Evolutionary conservation across 176 grass and related monocot genomes (phyloP).

Genomic region (Cymbopogon citratus): DNA sequence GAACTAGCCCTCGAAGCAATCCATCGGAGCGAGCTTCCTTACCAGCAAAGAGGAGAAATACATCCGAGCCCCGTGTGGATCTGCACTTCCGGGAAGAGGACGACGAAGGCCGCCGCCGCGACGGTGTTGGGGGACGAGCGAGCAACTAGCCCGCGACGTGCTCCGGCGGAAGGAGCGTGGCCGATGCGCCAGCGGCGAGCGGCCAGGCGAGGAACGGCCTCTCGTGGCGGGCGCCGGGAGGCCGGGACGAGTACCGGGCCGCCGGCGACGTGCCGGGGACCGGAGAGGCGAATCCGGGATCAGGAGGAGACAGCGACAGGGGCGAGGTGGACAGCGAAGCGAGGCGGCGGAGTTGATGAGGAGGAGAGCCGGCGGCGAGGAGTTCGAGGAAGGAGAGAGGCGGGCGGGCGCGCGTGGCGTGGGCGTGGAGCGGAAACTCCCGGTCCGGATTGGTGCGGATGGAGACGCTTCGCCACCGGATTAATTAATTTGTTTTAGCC

Average conservation of each 20-base stretch:
- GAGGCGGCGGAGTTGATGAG: background rate
- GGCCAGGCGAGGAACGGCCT: background rate
- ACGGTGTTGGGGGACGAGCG: no score
- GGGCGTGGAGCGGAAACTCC: background rate
- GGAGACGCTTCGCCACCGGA: background rate
- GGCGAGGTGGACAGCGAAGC: background rate
- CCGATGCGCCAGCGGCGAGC: background rate
- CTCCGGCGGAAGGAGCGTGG: background rate
- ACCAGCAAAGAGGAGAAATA: background rate
- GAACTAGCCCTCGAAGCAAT: background rate
- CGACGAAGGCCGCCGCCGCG: no score
- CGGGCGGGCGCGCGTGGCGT: background rate
- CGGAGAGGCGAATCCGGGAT: background rate
- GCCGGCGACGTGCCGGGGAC: background rate
- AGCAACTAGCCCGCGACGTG: background rate
- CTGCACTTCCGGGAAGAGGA: background rate
- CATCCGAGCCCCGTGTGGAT: background rate
- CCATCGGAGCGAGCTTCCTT: background rate
- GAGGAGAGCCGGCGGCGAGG: slow-evolving; percentile 8
- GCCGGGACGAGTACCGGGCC: background rate
- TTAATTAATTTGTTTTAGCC: slow-evolving; percentile 25
- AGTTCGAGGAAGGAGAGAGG: slow-evolving; percentile 16
- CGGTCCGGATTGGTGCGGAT: background rate
- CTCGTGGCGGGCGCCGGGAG: background rate
- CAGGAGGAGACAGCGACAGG: background rate